These are phyloP conservation scores for Kazachstania psychrophila DNA, from an alignment of 805 yeast species.

Conservation along the genomic window DNA sequence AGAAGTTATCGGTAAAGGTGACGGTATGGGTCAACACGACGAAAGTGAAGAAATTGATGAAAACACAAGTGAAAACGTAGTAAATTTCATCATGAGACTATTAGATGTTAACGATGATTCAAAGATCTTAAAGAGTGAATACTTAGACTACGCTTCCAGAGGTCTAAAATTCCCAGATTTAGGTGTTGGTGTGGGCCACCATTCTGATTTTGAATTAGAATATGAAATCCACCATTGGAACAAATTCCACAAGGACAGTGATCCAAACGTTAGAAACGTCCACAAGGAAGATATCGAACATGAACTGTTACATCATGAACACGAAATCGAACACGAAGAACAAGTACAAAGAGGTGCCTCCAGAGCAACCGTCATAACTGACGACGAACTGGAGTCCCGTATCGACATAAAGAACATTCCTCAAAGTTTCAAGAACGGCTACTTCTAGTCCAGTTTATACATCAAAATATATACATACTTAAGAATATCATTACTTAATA, in stretches of 20 bases:
- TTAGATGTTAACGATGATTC: slow-evolving; percentile 64
- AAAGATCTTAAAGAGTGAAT: slow-evolving; percentile 56
- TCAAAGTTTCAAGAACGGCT: slow-evolving; percentile 28
- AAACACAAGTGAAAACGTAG: slow-evolving; percentile 45
- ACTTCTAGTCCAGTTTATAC: slow-evolving; percentile 7
- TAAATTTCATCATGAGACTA: slow-evolving; percentile 43
- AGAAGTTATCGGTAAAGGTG: slow-evolving; percentile 75
- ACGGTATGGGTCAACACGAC: slow-evolving; percentile 78
- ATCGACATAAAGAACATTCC: slow-evolving; percentile 34
- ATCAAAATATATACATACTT: slow-evolving; percentile 1
- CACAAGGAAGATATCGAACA: slow-evolving; percentile 87
- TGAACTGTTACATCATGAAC: slow-evolving; percentile 76
- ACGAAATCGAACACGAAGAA: slow-evolving; percentile 60
- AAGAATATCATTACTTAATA: too few relatives aligned
- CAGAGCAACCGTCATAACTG: slow-evolving; percentile 31
- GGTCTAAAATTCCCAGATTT: slow-evolving; percentile 84
- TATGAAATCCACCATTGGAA: slow-evolving; percentile 95
- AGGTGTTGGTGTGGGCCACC: slow-evolving; percentile 91
- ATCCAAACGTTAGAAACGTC: slow-evolving; percentile 70
- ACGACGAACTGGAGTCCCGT: slow-evolving; percentile 33
- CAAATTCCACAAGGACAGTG: slow-evolving; percentile 61
- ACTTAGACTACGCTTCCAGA: slow-evolving; percentile 45
- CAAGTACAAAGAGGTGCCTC: slow-evolving; percentile 30
- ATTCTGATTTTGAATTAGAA: slow-evolving; percentile 85
- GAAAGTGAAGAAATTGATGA: slow-evolving; percentile 52